Conservation (phyloP, 345 rosid genomes). For the Syzygium oleosum region DNA sequence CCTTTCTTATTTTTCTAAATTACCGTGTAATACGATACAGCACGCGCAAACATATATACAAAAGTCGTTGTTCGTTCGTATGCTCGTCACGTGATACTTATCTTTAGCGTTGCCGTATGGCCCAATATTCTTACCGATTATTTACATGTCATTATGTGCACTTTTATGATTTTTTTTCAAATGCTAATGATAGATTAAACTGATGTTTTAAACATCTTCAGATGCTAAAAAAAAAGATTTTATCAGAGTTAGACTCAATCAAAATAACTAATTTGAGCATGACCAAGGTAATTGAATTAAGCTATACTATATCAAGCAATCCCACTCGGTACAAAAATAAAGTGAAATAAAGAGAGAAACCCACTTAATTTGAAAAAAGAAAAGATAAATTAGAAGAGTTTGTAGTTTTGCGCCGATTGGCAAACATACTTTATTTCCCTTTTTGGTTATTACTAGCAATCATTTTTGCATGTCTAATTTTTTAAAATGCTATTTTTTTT, state of each 20-base stretch:
- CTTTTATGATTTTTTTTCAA: neutral
- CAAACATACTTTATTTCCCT: neutral
- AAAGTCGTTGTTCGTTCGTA: accelerated
- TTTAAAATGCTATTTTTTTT: too few species aligned
- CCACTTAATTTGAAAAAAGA: too few species aligned
- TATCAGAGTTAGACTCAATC: neutral
- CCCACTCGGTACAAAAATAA: neutral
- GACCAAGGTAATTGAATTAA: neutral
- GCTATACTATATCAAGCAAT: neutral
- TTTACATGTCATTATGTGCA: neutral
- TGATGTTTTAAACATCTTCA: too few species aligned
- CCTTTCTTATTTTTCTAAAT: neutral
- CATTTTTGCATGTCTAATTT: too few species aligned
- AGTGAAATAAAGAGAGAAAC: neutral
- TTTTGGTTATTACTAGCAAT: too few species aligned
- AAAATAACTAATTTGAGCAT: neutral
- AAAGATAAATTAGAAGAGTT: neutral
- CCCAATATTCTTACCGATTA: accelerated
- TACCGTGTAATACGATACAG: neutral
- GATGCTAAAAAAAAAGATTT: neutral
- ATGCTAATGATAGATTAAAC: neutral
- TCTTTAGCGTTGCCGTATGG: accelerated
- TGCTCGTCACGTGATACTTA: neutral
- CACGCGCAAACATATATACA: neutral
- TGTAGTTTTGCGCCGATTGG: neutral